A percentile compares a stretch with the other conserved stretches of the same genome.
These are phyloP conservation scores for Candida insectorum DNA, from an alignment of 805 yeast genomes.

Conservation along the genomic window DNA sequence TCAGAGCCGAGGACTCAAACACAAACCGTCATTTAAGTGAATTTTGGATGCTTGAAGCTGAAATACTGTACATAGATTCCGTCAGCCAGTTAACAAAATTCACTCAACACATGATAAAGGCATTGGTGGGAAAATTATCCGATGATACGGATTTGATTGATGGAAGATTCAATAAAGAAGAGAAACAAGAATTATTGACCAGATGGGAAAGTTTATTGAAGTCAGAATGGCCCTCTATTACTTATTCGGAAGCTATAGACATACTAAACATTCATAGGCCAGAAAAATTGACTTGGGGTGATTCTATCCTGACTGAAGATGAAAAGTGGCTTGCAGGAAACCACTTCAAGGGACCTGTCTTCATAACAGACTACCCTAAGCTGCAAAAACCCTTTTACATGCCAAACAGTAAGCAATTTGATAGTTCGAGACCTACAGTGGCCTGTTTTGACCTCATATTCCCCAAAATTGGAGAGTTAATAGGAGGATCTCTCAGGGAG, in stretches of 20 bases:
- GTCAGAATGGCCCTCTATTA: conserved; percentile 61
- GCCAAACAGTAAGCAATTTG: conserved; percentile 48
- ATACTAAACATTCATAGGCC: conserved; percentile 33
- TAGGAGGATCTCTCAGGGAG: conserved; percentile 94
- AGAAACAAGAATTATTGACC: conserved; percentile 29
- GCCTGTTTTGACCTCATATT: conserved; percentile 87
- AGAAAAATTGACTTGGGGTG: conserved; percentile 56
- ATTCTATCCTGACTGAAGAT: conserved; percentile 73
- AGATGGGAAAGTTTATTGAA: conserved; percentile 61
- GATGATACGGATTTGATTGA: conserved; percentile 23
- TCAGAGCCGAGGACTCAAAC: conserved; percentile 89
- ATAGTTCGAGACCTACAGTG: conserved; percentile 51
- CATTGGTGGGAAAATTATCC: conserved; percentile 23
- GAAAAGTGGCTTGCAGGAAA: conserved; percentile 86
- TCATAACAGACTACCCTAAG: conserved; percentile 84
- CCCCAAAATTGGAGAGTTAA: conserved; percentile 90
- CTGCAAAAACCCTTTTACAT: conserved; percentile 87
- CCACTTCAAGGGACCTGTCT: conserved; percentile 69
- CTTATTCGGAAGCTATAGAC: conserved; percentile 73
- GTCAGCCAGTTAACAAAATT: conserved; percentile 61
- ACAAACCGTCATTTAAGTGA: conserved; percentile 91
- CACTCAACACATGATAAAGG: conserved; percentile 67
- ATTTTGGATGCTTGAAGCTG: conserved; percentile 98
- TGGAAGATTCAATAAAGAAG: conserved; percentile 38
- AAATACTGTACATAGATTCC: conserved; percentile 61